Evolutionary conservation across 2,329 filamentous ascomycete species (phyloP), one percentile per base, ranked within the genome.

Genomic region (Neoscytalidium dimidiatum): DNA sequence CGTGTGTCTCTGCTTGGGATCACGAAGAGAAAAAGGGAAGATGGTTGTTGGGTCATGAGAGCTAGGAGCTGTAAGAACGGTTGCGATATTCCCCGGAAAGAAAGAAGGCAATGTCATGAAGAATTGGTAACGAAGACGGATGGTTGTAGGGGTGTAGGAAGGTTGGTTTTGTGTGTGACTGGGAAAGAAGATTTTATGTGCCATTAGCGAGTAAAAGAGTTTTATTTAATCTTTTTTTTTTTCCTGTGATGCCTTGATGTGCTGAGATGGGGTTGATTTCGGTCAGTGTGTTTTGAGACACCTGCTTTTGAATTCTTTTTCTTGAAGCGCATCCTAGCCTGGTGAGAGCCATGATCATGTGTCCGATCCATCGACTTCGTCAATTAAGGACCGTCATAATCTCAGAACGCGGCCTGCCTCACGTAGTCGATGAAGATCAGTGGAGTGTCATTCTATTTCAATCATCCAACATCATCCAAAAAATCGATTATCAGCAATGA

Each of bases 141-240:
- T 8, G 19, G 14, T 21, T n/a, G 9, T 26, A 19, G 26, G 13
- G 23, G 21, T 33, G 23, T 26, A 60, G 41, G 19, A 17, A 33
- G 38, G 14, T 41, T 41, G 19, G 44, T 14, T 11, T 17, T 2
- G 28, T 46, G 13, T 26, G 41, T 21, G n/a, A 28, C 29, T 14
- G 4, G 38, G 53, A 44, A 60, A 31, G 28, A 60, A 19, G 46
- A 46, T 21, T n/a, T 60, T 19, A 60, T 62, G 58, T 62, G 44
- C 41, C 58, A 62, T 62, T 62, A 62, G 58, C 58, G 58, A 62
- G 52, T 23, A 49, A 46, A 62, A 62, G 46, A 62, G 46, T 43
- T 21, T 28, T 14, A 41, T 46, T 60, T 60, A 60, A 60, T 60
- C 31, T 33, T 43, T 7, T 33, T 52, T 17, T 21, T 23, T 21